Percentiles rank a stretch among this genome's conserved stretches.
These are phyloP conservation scores for Cryptosporidium tyzzeri DNA, from an alignment of 169 alveolate genomes.

Conservation along the genomic window DNA sequence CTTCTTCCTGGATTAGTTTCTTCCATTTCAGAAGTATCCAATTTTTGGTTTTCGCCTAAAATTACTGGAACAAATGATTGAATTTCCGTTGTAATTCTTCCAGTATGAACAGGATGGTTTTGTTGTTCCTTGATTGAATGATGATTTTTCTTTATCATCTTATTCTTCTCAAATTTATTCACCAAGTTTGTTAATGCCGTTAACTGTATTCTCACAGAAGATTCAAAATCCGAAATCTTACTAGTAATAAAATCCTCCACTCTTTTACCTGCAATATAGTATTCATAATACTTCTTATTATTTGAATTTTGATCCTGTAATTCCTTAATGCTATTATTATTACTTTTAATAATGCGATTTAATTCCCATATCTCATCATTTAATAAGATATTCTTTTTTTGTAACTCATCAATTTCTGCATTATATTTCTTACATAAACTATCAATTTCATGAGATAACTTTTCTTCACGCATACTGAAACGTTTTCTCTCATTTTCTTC, in stretches of 20 bases:
- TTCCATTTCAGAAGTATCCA: neutral
- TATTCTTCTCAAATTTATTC: constrained; percentile 31
- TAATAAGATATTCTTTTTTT: constrained; percentile 34
- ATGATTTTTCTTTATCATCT: neutral
- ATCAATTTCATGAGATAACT: constrained; percentile 65
- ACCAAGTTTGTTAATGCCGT: constrained; percentile 29
- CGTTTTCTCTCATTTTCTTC: constrained; percentile 73
- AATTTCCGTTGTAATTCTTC: neutral
- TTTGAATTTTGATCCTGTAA: constrained; percentile 50
- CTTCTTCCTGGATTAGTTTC: constrained; percentile 8
- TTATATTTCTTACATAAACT: constrained; percentile 49
- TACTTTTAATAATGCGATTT: constrained; percentile 30
- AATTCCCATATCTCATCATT: constrained; percentile 74
- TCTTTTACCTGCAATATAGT: constrained; percentile 30
- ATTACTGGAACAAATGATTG: neutral
- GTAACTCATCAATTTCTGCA: constrained; percentile 43
- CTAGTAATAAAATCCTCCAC: constrained; percentile 44
- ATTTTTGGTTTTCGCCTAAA: neutral
- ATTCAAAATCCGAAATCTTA: constrained; percentile 35
- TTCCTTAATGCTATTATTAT: constrained; percentile 32
- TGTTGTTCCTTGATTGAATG: neutral
- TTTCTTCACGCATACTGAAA: constrained; percentile 49
- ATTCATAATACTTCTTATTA: constrained; percentile 40
- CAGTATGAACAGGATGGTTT: neutral
- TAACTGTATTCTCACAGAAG: constrained; percentile 21